phyloP scores from a whole-genome alignment of 805 yeast species.

The Komagataella kurtzmanii region DNA sequence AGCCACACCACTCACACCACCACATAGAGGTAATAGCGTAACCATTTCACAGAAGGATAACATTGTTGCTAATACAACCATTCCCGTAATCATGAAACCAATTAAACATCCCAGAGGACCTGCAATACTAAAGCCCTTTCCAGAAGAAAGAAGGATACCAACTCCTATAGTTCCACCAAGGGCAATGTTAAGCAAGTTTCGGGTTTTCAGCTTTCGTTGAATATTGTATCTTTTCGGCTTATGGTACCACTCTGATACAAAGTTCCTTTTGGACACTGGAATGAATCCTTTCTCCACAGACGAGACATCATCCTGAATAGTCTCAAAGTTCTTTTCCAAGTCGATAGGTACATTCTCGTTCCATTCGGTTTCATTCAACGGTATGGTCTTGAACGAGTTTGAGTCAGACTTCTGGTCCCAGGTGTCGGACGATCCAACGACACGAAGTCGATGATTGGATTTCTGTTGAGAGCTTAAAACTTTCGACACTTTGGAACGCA shows the following conservation, averaged over 20 bases:
- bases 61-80: conserved; percentile 55
- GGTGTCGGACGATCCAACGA: neutral
- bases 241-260: neutral
- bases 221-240: conserved; percentile 11
- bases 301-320: conserved; percentile 3
- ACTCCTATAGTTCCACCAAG: conserved; percentile 74
- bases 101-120: conserved; percentile 69
- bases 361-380: conserved; percentile 11
- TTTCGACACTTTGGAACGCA: neutral
- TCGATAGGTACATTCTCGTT: conserved; percentile 7
- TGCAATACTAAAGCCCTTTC: conserved; percentile 58
- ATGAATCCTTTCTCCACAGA: neutral
- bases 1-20: conserved; percentile 65
- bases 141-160: conserved; percentile 56
- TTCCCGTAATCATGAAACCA: conserved; percentile 53
- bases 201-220: conserved; percentile 45
- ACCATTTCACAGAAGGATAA: conserved; percentile 73
- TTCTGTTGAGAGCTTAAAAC: neutral
- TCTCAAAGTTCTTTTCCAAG: conserved; percentile 2
- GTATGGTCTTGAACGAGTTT: neutral
- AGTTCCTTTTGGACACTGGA: conserved; percentile 1
- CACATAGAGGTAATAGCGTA: conserved; percentile 64
- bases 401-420: neutral
- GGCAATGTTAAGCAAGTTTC: conserved; percentile 70
- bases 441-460: conserved; percentile 7